Conservation (phyloP, 1,284 basidiomycete genomes). For the Papiliotrema laurentii region DNA sequence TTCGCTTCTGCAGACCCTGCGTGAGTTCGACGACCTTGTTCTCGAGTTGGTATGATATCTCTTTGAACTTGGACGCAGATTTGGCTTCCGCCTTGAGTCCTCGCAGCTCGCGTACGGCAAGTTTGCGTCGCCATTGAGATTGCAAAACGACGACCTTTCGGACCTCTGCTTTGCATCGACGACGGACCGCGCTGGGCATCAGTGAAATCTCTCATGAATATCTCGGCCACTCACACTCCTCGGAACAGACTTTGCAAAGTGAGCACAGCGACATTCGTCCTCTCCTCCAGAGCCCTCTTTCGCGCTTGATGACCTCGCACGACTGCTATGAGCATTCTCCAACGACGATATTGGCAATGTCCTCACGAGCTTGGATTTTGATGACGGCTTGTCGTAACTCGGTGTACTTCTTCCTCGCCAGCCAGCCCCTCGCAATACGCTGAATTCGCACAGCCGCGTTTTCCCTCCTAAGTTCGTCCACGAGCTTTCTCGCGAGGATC, state of each 20-base stretch:
- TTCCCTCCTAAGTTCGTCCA: constrained; percentile 66
- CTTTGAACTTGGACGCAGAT: constrained; percentile 97
- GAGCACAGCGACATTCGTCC: constrained; percentile 64
- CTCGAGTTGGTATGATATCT: constrained; percentile 95
- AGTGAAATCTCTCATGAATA: constrained; percentile 1
- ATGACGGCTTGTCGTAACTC: constrained; percentile 63
- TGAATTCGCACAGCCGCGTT: constrained; percentile 76
- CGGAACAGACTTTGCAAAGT: constrained; percentile 80
- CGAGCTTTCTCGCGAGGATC: constrained; percentile 67
- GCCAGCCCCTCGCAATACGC: constrained; percentile 62
- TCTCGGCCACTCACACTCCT: constrained; percentile 63
- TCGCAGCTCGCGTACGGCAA: constrained; percentile 81
- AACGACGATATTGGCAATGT: neutral
- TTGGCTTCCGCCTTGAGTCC: constrained; percentile 84
- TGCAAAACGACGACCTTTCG: constrained; percentile 79
- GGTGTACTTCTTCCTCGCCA: constrained; percentile 69
- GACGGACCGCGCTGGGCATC: constrained; percentile 59
- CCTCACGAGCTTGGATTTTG: constrained; percentile 80
- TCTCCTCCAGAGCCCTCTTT: constrained; percentile 59
- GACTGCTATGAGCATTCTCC: constrained; percentile 50
- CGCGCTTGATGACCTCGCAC: constrained; percentile 77
- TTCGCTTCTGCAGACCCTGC: constrained; percentile 87
- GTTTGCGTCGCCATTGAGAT: constrained; percentile 82
- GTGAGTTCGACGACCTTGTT: constrained; percentile 99
- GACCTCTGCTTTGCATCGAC: constrained; percentile 62